Percentiles rank a stretch among this genome's conserved stretches.
These are phyloP conservation scores for Viola pubescens DNA, from an alignment of 441 rosid genomes.

Conservation along the genomic window DNA sequence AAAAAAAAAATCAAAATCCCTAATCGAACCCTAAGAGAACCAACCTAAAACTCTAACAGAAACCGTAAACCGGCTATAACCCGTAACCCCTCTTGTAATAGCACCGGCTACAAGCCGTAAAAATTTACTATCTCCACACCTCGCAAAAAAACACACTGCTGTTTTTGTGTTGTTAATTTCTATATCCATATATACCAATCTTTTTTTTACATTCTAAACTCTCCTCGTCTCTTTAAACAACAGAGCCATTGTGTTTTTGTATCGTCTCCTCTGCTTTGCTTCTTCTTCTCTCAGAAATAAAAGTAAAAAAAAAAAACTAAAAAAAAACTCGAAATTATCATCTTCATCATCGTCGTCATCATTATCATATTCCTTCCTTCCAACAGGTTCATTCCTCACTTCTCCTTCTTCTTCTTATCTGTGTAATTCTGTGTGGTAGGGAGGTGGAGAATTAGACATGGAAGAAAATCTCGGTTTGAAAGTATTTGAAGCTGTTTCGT, in stretches of 20 bases:
- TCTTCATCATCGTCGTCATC: too few species aligned
- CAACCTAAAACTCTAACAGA: not conserved
- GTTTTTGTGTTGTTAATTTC: not conserved
- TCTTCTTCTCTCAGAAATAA: not conserved
- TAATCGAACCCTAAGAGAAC: not conserved
- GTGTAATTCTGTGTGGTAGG: not conserved
- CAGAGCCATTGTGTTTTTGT: not conserved
- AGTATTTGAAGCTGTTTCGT: too few species aligned
- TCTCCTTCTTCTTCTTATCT: not conserved
- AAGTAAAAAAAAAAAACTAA: not conserved
- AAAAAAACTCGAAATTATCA: not conserved
- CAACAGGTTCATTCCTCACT: not conserved
- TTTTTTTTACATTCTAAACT: not conserved
- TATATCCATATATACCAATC: not conserved
- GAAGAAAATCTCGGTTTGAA: not conserved
- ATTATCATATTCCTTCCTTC: too few species aligned
- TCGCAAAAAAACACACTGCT: not conserved
- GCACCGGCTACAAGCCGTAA: constrained; percentile 38
- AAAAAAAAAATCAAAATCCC: not conserved
- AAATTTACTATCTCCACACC: constrained; percentile 25
- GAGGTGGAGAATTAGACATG: not conserved
- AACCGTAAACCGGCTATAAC: constrained; percentile 35
- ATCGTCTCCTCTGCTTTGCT: not conserved
- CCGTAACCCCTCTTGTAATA: constrained; percentile 27
- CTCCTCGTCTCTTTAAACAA: not conserved